These are phyloP conservation scores for Globisporangium cylindrosporum DNA, from an alignment of 352 stramenopile genomes.

Conservation along the genomic window DNA sequence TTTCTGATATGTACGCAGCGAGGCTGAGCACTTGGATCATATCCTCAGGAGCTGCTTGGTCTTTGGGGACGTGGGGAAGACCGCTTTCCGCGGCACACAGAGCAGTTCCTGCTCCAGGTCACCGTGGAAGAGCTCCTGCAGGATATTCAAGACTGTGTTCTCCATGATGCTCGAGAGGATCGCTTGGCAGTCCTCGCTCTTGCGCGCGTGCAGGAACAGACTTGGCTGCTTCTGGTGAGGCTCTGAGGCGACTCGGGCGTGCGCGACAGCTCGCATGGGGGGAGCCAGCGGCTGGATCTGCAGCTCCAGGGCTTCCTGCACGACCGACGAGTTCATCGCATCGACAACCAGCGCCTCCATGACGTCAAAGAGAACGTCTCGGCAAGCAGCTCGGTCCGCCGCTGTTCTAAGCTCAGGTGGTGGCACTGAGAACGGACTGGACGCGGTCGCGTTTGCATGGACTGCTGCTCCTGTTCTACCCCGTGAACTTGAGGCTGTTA, in stretches of 20 bases:
- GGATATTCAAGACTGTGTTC: constrained; percentile 78
- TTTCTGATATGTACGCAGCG: background rate
- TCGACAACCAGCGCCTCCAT: constrained; percentile 64
- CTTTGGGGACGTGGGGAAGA: constrained; percentile 40
- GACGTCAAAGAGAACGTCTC: constrained; percentile 46
- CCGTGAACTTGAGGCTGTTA: constrained; percentile 7
- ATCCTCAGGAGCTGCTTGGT: constrained; percentile 14
- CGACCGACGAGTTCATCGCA: constrained; percentile 43
- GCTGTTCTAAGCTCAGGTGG: background rate
- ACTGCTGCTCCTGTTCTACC: background rate
- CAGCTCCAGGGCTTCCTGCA: constrained; percentile 43
- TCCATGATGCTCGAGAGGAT: constrained; percentile 65
- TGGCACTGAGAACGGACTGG: background rate
- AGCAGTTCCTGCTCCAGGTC: constrained; percentile 68
- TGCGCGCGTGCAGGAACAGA: constrained; percentile 28
- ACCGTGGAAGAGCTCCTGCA: constrained; percentile 81
- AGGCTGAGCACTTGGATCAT: background rate
- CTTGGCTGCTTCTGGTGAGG: constrained; percentile 4
- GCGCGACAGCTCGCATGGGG: constrained; percentile 22
- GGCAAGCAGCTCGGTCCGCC: constrained; percentile 24
- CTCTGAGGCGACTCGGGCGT: constrained; percentile 12
- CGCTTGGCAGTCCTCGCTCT: constrained; percentile 60
- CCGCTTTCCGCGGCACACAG: constrained; percentile 56
- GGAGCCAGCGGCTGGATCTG: constrained; percentile 32
- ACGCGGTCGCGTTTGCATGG: background rate